Evolutionary conservation across 228 moss, liverwort and hornwort species (phyloP).

Genomic region (Sphagnum magellanicum): DNA sequence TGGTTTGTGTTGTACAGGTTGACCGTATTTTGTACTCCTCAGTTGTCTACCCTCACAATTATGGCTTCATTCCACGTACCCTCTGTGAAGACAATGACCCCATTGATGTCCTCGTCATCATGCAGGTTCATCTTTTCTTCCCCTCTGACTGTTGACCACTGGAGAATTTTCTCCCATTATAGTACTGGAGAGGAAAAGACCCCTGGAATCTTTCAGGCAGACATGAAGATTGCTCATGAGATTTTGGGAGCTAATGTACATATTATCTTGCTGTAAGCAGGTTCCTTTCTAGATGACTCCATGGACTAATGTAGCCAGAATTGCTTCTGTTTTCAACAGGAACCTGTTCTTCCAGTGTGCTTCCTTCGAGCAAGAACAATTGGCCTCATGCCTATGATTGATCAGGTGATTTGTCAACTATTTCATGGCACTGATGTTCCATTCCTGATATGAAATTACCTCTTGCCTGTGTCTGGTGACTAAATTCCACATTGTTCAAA

Average conservation of each 20-base stretch:
- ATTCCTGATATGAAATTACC: too few relatives aligned
- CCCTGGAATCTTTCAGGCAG: too few relatives aligned
- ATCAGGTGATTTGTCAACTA: conserved; percentile 5
- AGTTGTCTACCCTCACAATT: conserved; percentile 95
- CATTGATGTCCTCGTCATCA: conserved; percentile 79
- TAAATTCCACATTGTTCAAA: too few relatives aligned
- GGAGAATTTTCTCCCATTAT: too few relatives aligned
- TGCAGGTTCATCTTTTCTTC: conserved; percentile 45
- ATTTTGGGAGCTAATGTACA: too few relatives aligned
- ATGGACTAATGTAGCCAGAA: too few relatives aligned
- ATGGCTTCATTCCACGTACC: conserved; percentile 92
- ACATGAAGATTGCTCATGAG: too few relatives aligned
- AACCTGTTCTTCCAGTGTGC: conserved; percentile 48
- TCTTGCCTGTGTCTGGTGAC: too few relatives aligned
- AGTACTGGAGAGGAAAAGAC: too few relatives aligned
- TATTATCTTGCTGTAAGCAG: too few relatives aligned
- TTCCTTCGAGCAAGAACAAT: conserved; percentile 51
- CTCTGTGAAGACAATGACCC: conserved; percentile 95
- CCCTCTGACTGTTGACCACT: not conserved
- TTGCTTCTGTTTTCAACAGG: conserved; percentile 12
- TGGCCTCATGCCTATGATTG: conserved; percentile 62
- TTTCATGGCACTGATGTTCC: too few relatives aligned
- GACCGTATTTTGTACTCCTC: conserved; percentile 86
- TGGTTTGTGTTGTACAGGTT: conserved; percentile 7
- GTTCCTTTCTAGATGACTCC: too few relatives aligned